Evolutionary conservation across 495 filamentous ascomycete genomes (phyloP).

Genomic region (Aspergillus taichungensis): DNA sequence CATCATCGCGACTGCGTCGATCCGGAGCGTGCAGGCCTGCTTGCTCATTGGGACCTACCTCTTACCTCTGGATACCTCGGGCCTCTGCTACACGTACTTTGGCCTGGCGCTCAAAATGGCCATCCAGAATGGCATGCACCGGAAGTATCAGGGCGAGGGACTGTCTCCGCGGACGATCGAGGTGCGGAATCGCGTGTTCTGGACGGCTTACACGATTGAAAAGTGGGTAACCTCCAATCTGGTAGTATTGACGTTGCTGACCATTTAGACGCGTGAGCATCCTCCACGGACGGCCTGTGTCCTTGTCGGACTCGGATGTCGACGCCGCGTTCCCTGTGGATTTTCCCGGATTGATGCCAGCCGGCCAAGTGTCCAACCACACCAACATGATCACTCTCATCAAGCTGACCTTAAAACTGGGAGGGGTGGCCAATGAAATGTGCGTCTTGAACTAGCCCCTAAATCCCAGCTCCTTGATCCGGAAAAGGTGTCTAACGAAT

Average conservation of each 20-base stretch:
- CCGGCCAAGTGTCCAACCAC: constrained; percentile 30
- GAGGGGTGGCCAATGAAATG: constrained; percentile 39
- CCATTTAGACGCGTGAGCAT: constrained; percentile 29
- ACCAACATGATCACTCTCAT: constrained; percentile 41
- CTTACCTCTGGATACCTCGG: constrained; percentile 41
- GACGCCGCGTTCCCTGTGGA: constrained; percentile 40
- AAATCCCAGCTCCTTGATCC: neutral
- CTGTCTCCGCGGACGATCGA: constrained; percentile 35
- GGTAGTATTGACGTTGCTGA: constrained; percentile 5
- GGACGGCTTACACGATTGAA: constrained; percentile 44
- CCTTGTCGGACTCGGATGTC: constrained; percentile 35
- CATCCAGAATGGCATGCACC: constrained; percentile 48
- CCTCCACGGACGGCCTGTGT: constrained; percentile 39
- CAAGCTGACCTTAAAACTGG: constrained; percentile 37
- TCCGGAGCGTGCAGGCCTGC: constrained; percentile 45
- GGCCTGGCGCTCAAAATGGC: constrained; percentile 42
- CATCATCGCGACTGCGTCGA: constrained; percentile 44
- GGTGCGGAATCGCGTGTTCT: constrained; percentile 42
- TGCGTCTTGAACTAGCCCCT: constrained; percentile 9
- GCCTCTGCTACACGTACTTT: constrained; percentile 44
- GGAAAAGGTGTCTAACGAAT: neutral
- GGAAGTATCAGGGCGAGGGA: constrained; percentile 38
- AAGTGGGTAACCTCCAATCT: constrained; percentile 19
- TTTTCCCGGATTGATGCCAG: constrained; percentile 30
- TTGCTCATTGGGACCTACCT: constrained; percentile 42